These are phyloP conservation scores for Heteromeles arbutifolia DNA, from an alignment of 306 rosid genomes.

Conservation along the genomic window DNA sequence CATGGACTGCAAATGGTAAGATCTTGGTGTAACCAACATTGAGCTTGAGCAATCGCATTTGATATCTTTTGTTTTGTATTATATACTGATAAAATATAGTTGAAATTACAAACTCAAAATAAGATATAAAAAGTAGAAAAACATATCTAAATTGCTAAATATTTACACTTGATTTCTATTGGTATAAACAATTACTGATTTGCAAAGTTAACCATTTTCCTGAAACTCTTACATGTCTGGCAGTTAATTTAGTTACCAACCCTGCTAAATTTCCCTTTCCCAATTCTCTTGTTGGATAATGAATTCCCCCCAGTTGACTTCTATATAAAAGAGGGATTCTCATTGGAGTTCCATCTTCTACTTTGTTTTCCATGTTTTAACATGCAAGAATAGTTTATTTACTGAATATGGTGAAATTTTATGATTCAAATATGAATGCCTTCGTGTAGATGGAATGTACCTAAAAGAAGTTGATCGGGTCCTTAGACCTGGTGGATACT, in stretches of 20 bases:
- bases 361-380: neutral
- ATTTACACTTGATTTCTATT: neutral
- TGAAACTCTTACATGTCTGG: neutral
- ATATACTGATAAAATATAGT: neutral
- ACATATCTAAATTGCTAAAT: neutral
- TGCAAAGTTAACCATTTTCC: neutral
- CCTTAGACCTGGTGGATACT: slow-evolving; percentile 94
- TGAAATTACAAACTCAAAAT: neutral
- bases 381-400: neutral
- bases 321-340: neutral
- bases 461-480: slow-evolving; percentile 96
- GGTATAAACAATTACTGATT: neutral
- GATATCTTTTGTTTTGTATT: slow-evolving; percentile 8
- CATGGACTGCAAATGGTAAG: slow-evolving; percentile 86
- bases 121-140: neutral
- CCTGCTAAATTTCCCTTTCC: neutral
- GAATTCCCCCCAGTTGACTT: neutral
- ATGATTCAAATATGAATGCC: slow-evolving; percentile 13
- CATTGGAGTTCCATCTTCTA: neutral
- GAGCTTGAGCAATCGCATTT: slow-evolving; percentile 9
- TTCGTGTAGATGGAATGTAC: slow-evolving; percentile 67
- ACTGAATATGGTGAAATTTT: neutral
- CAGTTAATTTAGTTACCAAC: neutral
- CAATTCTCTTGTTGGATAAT: neutral
- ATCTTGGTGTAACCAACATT: slow-evolving; percentile 13